These are phyloP conservation scores for Peterozyma xylosa DNA, from an alignment of 805 yeast species.

Conservation along the genomic window DNA sequence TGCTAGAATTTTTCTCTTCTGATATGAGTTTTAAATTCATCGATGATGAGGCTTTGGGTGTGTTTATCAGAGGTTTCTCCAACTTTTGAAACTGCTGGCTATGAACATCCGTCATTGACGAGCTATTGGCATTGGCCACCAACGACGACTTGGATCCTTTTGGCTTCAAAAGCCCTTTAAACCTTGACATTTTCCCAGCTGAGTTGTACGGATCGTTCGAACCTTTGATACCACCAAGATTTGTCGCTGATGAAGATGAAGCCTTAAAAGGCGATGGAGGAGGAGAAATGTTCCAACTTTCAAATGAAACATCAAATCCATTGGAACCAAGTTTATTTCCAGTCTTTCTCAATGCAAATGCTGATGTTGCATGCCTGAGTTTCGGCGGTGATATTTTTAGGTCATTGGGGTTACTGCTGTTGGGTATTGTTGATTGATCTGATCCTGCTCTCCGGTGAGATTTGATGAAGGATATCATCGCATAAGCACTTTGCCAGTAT, in stretches of 20 bases:
- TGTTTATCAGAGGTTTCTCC: too few relatives aligned
- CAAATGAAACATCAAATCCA: too few relatives aligned
- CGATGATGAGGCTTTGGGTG: too few relatives aligned
- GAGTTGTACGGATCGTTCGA: too few relatives aligned
- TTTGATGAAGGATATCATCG: slow-evolving; percentile 23
- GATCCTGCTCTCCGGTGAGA: slow-evolving; percentile 19
- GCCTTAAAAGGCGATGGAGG: slow-evolving; percentile 1
- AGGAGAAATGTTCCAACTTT: not conserved
- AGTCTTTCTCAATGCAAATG: slow-evolving; percentile 2
- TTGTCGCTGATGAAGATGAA: not conserved
- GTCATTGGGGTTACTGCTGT: slow-evolving; percentile 8
- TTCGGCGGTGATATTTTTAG: not conserved
- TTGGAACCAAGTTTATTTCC: too few relatives aligned
- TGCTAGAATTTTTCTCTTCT: too few relatives aligned
- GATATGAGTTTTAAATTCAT: too few relatives aligned
- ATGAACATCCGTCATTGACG: too few relatives aligned
- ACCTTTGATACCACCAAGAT: too few relatives aligned
- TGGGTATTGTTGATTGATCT: not conserved
- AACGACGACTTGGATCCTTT: slow-evolving; percentile 6
- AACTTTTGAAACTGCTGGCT: too few relatives aligned
- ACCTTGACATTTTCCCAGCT: not conserved
- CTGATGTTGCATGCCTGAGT: slow-evolving; percentile 2
- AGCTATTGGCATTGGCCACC: too few relatives aligned
- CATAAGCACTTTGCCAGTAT: too few relatives aligned
- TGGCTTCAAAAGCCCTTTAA: slow-evolving; percentile 6